phyloP scores from a whole-genome alignment of 2,329 filamentous ascomycete genomes.

The Metarhizium humberi region DNA sequence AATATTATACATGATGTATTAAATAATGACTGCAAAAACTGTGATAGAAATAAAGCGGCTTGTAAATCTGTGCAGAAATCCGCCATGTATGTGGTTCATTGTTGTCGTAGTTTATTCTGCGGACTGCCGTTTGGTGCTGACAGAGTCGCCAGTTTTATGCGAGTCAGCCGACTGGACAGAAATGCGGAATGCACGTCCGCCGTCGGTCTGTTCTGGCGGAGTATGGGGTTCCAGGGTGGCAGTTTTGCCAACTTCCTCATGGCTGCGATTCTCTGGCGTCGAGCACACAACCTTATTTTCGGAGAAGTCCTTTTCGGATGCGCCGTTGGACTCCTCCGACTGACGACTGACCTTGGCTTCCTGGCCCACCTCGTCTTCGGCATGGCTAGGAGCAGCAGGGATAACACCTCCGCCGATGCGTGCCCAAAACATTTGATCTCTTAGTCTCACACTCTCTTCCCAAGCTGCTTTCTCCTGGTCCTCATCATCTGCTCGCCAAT shows the following conservation, averaged over 20 bases:
- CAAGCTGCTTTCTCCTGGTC: slow-evolving; percentile 82
- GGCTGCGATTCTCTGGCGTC: slow-evolving; percentile 1
- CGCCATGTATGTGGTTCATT: not conserved
- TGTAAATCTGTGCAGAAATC: not conserved
- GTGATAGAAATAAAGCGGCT: not conserved
- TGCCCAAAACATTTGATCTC: slow-evolving; percentile 97
- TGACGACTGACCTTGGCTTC: not conserved
- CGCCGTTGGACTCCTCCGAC: not conserved
- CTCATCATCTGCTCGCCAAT: slow-evolving; percentile 75
- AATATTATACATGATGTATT: not conserved
- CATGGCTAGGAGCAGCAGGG: slow-evolving; percentile 39
- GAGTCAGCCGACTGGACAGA: slow-evolving; percentile 13
- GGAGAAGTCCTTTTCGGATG: not conserved
- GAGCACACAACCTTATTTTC: not conserved
- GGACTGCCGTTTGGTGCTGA: slow-evolving; percentile 16
- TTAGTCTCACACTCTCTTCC: slow-evolving; percentile 84
- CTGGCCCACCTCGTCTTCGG: not conserved
- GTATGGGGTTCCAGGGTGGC: slow-evolving; percentile 11
- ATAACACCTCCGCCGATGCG: slow-evolving; percentile 86
- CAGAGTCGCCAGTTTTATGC: slow-evolving; percentile 2
- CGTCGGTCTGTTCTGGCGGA: slow-evolving; percentile 20
- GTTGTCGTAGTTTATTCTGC: slow-evolving; percentile 5
- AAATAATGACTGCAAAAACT: not conserved
- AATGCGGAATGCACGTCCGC: slow-evolving; percentile 14
- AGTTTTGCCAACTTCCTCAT: not conserved